A percentile compares a stretch with the other conserved stretches of the same genome.
Conservation (phyloP, 139 green algal species). For the Chlamydomonas eustigma region DNA sequence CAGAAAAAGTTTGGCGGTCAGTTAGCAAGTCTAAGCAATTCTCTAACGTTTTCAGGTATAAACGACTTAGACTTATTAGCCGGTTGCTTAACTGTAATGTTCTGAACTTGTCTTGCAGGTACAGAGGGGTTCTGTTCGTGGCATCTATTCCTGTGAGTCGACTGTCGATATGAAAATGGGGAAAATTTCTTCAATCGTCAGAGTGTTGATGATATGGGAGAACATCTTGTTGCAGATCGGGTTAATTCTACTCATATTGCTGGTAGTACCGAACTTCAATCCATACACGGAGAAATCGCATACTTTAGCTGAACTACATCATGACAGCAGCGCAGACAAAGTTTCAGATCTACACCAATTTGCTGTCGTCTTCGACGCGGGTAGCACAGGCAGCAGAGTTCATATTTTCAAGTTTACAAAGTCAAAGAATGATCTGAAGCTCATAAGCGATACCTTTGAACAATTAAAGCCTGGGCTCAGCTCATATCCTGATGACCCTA, state of each 20-base stretch:
- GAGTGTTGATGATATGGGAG: not conserved
- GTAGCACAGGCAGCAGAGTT: slow-evolving; percentile 90
- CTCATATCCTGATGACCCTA: slow-evolving; percentile 71
- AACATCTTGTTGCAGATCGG: slow-evolving; percentile 21
- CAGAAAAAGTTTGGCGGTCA: slow-evolving; percentile 42
- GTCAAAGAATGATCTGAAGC: slow-evolving; percentile 42
- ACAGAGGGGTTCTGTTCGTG: slow-evolving; percentile 57
- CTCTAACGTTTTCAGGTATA: not conserved
- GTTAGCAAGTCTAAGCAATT: slow-evolving; percentile 10
- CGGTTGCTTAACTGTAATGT: too few relatives aligned
- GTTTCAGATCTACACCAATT: too few relatives aligned
- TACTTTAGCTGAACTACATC: slow-evolving; percentile 26
- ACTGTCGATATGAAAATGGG: too few relatives aligned
- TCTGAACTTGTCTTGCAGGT: too few relatives aligned
- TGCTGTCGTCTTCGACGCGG: slow-evolving; percentile 93
- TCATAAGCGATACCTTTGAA: slow-evolving; percentile 84
- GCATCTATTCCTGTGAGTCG: slow-evolving; percentile 49
- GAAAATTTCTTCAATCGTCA: too few relatives aligned
- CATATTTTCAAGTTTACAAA: slow-evolving; percentile 89
- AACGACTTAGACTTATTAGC: not conserved
- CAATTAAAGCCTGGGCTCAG: slow-evolving; percentile 93
- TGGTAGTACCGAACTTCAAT: slow-evolving; percentile 43
- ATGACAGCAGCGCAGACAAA: not conserved
- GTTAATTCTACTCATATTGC: slow-evolving; percentile 60
- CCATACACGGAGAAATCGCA: slow-evolving; percentile 15